Percentiles rank a stretch among this genome's conserved stretches.
Conservation (phyloP, 805 yeast species). For the Nakazawaea ernobii region DNA sequence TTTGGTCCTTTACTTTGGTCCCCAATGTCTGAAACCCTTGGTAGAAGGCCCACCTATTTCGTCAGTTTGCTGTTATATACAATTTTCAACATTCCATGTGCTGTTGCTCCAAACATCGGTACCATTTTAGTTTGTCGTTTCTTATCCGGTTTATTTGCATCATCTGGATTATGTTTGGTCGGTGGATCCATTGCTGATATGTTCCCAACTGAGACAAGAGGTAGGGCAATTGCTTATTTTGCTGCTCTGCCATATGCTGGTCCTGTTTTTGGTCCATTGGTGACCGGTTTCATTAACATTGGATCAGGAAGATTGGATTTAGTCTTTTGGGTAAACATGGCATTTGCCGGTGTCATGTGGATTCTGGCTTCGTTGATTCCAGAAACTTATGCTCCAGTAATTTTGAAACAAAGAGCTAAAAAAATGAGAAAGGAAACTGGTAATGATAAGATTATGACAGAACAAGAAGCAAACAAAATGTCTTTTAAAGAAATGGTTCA, state of each 20-base stretch:
- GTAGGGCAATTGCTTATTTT: constrained; percentile 84
- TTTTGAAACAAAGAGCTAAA: constrained; percentile 60
- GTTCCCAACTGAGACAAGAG: constrained; percentile 77
- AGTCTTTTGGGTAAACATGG: constrained; percentile 89
- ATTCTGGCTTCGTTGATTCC: constrained; percentile 60
- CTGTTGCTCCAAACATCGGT: constrained; percentile 76
- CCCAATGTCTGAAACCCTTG: constrained; percentile 79
- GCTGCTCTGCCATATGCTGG: constrained; percentile 93
- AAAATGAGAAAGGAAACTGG: constrained; percentile 74
- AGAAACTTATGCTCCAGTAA: constrained; percentile 88
- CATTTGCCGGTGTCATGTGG: constrained; percentile 85
- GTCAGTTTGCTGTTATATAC: constrained; percentile 69
- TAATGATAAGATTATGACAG: constrained; percentile 80
- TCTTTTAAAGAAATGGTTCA: constrained; percentile 61
- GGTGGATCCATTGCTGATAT: constrained; percentile 91
- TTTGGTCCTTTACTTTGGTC: constrained; percentile 89
- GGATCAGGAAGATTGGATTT: constrained; percentile 64
- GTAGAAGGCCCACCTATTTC: constrained; percentile 80
- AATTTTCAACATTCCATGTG: constrained; percentile 83
- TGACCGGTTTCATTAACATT: constrained; percentile 78
- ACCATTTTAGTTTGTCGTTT: constrained; percentile 78
- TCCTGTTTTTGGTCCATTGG: constrained; percentile 85
- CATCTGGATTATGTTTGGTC: constrained; percentile 79
- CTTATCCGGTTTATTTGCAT: constrained; percentile 79
- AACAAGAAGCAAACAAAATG: constrained; percentile 81